A percentile compares a stretch with the other conserved stretches of the same genome.
These are phyloP conservation scores for Melanomma pulvis-pyrius DNA, from an alignment of 495 filamentous ascomycete genomes.

Conservation along the genomic window DNA sequence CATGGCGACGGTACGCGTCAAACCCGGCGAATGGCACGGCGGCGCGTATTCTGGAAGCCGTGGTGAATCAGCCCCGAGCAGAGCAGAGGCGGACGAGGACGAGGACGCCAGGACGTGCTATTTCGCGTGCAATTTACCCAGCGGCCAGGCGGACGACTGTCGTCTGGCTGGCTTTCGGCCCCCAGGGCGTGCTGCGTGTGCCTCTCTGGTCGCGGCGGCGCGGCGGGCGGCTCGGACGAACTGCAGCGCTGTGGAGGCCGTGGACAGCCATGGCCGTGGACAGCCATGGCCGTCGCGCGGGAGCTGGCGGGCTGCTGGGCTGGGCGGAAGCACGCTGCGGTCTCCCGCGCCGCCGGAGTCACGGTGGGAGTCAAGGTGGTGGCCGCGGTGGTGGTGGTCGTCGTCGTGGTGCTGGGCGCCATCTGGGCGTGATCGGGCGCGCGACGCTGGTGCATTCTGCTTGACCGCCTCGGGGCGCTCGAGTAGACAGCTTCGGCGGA, in stretches of 20 bases:
- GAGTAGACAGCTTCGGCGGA: conserved; percentile 1
- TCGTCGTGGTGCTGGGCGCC: conserved; percentile 16
- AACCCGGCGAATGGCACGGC: neutral
- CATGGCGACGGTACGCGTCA: neutral
- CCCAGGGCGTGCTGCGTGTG: neutral
- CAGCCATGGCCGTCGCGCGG: no score
- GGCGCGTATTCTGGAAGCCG: neutral
- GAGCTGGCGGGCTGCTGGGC: no score
- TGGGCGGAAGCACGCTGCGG: no score
- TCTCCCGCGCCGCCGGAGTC: neutral
- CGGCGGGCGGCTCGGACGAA: no score
- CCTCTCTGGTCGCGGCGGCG: no score
- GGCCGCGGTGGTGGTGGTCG: neutral
- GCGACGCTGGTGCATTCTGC: conserved; percentile 19
- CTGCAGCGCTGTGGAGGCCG: no score
- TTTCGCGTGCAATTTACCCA: conserved; percentile 1
- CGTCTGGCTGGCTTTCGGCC: neutral
- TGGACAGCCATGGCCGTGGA: no score
- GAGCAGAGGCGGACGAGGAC: neutral
- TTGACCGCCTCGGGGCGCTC: conserved; percentile 13
- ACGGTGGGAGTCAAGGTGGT: neutral
- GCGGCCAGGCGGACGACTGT: neutral
- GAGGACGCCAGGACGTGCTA: neutral
- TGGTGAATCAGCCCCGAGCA: neutral
- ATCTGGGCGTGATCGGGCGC: conserved; percentile 7